Base-by-base conservation (phyloP, 1,139 yeast genomes). In the Suzukiozyma palmioleophila region DNA sequence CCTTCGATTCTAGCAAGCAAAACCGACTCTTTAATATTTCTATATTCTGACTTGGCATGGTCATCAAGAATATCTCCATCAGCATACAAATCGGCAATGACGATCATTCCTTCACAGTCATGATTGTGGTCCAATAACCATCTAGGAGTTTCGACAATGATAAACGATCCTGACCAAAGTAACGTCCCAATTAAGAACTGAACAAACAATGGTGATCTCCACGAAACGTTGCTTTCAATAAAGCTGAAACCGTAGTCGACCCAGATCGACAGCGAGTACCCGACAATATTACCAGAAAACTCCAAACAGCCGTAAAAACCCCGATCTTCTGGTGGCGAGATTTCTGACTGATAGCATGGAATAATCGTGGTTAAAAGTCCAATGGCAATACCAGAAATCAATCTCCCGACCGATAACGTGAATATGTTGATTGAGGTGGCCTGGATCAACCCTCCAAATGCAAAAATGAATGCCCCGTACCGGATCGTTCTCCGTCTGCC, bases 271-370 rank as follows among this genome's bases (percentile, higher is more conserved):
- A 85, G 69, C 2, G 95, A 77, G 59, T 89, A 90, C 5, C 97
- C 97, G 31, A 87, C 62, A 44, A 89, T 83, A 57, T 89, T 89
- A 3, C 96, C 96, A 0, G 97, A 86, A 60, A 89, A 90, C 62
- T 90, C 96, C 35, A 89, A 81, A 54, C 96, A 88, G 0, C 96
- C 96, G 42, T 87, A 75, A 53, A 84, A 79, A 1, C 97, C 97
- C 44, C 97, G 73, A 49, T 84, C 86, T 46, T 84, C 84, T 1
- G 96, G 89, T 12, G 95, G 95, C 30, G 94, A 81, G 43, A 90
- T 87, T 58, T 90, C 97, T 6, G 88, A 78, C 63, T 89, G 96
- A 60, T 88, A 90, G 37, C 92, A 87, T 0, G 97, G 97, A n/a
- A 92, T 94, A 39, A 89, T 87, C 6, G 96, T 87, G n/a, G 95